Evolutionary conservation across 1,284 basidiomycete species (phyloP), one percentile per base, ranked within the genome.

Genomic region (Marasmius tenuissimus): DNA sequence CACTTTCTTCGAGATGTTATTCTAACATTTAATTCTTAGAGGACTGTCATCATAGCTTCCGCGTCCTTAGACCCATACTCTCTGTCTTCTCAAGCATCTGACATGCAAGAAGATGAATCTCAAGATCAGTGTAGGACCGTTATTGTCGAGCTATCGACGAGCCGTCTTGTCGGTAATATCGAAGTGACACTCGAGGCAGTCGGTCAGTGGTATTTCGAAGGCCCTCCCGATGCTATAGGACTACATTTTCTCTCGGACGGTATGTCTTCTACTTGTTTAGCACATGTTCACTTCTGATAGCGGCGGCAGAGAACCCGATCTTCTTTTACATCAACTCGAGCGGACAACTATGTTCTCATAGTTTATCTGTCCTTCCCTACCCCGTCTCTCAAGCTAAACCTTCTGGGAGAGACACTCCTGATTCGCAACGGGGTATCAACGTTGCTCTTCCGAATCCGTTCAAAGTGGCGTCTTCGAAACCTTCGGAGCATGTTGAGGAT

Each of bases 191-290:
- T 90, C 1, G 76, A 79, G 60, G 77, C 77, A 53, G 63, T 86
- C 12, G 84, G 83, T 4, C 81, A 85, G 42, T 88, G 86, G 86
- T 69, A 76, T 39, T 69, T 85, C 6, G 80, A 84, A 56, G 83
- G 85, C 7, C 75, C 77, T 14, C 72, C 79, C 0, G 73, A 75
- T 48, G 78, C 79, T 35, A 70, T 82, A 11, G 81, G 80, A 2
- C 70, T 89, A 16, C 71, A 78, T 62, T 68, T 74, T 58, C 76
- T 78, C 61, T 65, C 70, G 16, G 77, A 85, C 53, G 77, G 88
- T 88, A 66, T 66, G 77, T 68, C 34, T 59, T 33, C 47, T 54
- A 56, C 11, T 27, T 55, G 20, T n/a, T 52, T 45, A 48, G 27
- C 40, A 18, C 8, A n/a, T 27, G 35, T 16, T 55, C 51, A 42